Evolutionary conservation across 768 basidiomycete genomes (phyloP), one percentile per base, ranked within the genome.

Genomic region (Mycena polygramma): DNA sequence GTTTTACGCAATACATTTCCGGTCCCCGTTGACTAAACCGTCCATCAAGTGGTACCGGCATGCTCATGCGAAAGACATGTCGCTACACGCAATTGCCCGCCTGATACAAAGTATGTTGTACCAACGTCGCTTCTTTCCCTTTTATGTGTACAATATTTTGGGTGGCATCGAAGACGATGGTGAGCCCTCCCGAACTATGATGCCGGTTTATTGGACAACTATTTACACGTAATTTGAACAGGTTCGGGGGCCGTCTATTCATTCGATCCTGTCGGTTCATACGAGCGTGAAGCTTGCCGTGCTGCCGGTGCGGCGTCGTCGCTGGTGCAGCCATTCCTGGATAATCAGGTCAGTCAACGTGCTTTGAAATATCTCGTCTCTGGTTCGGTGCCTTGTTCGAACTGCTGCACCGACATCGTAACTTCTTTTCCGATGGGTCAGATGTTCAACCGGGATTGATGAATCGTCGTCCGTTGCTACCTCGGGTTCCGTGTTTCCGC

Each of bases 101-200:
- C 87, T 99, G 75, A 97, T 99, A 61, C 97, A 99, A 80, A 97
- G 96, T 17, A 97, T 99, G 95, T 88, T 99, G 26, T 99, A 99
- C 80, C 93, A 89, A 53, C 92, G 93, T 70, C 91, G 97, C 61
- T 97, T 98, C 85, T 99, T 99, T 89, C 97, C 97, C 0, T 99
- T 93, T 87, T 99, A 97, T 81, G 93, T 97, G 37, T 96, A 95
- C 86, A 97, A 97, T 82, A 96, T 98, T 78, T 90, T 98, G 37
- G 95, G 95, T 53, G 96, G 96, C 39, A 94, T 98, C 73, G 96
- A 98, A 81, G 96, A 96, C 77, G 96, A 98, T 79, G 96, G 96
- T 96, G 76, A 75, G 93, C 87, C 65, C 39, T 49, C 49, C 36
- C 26, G 8, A 26, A 8, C 43, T 58, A 19, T 36, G 37, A 60